Evolutionary conservation across 2,329 filamentous ascomycete species (phyloP).

Genomic region (Aureobasidium vineae): DNA sequence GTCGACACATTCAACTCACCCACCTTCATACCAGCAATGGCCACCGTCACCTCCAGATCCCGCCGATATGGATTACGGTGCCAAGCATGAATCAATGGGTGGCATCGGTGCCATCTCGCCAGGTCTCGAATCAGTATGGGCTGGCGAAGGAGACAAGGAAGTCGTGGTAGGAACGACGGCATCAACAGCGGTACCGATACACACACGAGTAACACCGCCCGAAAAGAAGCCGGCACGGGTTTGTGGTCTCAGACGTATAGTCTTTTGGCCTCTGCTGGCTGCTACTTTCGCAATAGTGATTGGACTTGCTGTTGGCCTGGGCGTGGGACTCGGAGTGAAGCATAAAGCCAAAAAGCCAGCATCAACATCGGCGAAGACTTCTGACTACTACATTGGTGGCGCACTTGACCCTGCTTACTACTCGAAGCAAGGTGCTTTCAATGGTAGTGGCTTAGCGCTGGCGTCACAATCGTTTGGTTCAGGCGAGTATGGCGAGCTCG

Average conservation of each 20-base stretch:
- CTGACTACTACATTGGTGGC: slow-evolving; percentile 41
- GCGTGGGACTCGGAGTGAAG: slow-evolving; percentile 40
- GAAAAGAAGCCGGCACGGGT: slow-evolving; percentile 27
- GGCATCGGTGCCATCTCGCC: slow-evolving; percentile 30
- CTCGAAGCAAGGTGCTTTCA: slow-evolving; percentile 46
- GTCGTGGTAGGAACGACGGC: slow-evolving; percentile 30
- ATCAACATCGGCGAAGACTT: slow-evolving; percentile 3
- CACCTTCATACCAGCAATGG: slow-evolving; percentile 34
- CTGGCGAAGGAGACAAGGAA: slow-evolving; percentile 36
- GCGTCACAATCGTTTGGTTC: slow-evolving; percentile 44
- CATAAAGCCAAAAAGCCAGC: slow-evolving; percentile 31
- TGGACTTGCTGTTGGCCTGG: slow-evolving; percentile 40
- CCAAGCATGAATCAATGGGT: slow-evolving; percentile 30
- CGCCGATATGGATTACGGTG: slow-evolving; percentile 27
- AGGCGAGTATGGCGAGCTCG: slow-evolving; percentile 38
- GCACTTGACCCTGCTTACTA: slow-evolving; percentile 42
- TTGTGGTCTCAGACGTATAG: slow-evolving; percentile 30
- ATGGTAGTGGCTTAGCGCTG: slow-evolving; percentile 49
- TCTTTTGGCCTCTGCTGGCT: slow-evolving; percentile 31
- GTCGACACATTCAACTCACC: slow-evolving; percentile 7
- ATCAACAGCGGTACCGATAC: not conserved
- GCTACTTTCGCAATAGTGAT: slow-evolving; percentile 36
- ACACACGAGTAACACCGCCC: slow-evolving; percentile 20
- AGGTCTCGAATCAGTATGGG: slow-evolving; percentile 34
- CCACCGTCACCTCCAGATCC: slow-evolving; percentile 17